Percentiles rank a stretch among this genome's conserved stretches.
These are phyloP conservation scores for Solanum hybrid DNA, from an alignment of 305 asterid genomes.

Conservation along the genomic window DNA sequence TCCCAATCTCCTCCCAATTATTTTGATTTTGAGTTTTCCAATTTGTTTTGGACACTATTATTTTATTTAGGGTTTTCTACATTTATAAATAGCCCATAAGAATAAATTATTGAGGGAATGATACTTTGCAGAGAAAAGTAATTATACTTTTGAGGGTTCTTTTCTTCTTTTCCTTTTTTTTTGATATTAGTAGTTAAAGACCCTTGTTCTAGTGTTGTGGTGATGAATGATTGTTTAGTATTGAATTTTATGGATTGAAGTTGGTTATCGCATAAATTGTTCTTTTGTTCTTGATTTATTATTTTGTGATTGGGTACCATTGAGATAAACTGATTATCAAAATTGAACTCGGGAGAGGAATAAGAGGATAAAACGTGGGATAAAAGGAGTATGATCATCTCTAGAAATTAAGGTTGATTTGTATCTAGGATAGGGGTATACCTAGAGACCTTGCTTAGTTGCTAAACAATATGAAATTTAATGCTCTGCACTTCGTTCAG, in stretches of 20 bases:
- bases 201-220: not conserved
- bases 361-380: not conserved
- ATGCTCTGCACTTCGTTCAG: too few relatives aligned
- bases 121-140: not conserved
- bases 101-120: not conserved
- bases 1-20: too few relatives aligned
- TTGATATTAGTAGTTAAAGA: too few relatives aligned
- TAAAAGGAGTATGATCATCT: not conserved
- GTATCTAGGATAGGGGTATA: not conserved
- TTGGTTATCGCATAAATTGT: too few relatives aligned
- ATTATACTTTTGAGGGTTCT: not conserved
- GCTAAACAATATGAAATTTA: not conserved
- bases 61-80: not conserved
- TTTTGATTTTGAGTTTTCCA: not conserved
- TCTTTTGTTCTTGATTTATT: not conserved
- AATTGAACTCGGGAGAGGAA: not conserved
- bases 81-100: not conserved
- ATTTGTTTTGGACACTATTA: too few relatives aligned
- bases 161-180: not conserved
- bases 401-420: not conserved
- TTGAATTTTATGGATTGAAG: not conserved
- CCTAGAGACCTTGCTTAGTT: not conserved
- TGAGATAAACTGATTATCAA: not conserved
- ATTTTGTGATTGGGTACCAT: not conserved
- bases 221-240: not conserved